These are phyloP conservation scores for Amaranthus hypochondriacus DNA, from an alignment of 148 eudicot genomes.

Conservation along the genomic window DNA sequence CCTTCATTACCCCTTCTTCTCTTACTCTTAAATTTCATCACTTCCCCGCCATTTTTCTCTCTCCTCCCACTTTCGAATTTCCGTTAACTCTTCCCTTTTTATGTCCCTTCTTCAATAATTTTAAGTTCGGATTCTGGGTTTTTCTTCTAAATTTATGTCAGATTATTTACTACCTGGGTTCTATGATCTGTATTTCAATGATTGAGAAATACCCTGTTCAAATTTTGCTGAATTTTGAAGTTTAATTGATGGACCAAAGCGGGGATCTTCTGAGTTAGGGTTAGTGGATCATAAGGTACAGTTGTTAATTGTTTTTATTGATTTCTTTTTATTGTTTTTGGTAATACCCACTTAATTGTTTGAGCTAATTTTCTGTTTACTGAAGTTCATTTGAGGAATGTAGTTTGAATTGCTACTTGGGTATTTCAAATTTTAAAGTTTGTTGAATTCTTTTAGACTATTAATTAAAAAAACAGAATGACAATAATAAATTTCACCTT, in stretches of 20 bases:
- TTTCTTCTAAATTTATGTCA: slow-evolving; percentile 7
- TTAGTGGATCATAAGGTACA: slow-evolving; percentile 10
- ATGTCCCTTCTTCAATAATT: too few relatives aligned
- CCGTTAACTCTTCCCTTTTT: slow-evolving; percentile 11
- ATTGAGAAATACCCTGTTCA: slow-evolving; percentile 23
- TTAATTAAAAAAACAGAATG: too few relatives aligned
- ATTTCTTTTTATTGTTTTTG: not conserved
- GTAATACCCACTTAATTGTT: slow-evolving; percentile 1
- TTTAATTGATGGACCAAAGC: slow-evolving; percentile 14
- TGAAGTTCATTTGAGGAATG: not conserved
- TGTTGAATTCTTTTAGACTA: too few relatives aligned
- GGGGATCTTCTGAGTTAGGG: slow-evolving; percentile 14
- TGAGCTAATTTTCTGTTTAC: not conserved
- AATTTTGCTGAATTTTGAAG: slow-evolving; percentile 11
- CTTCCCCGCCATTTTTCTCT: slow-evolving; percentile 55
- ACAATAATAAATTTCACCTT: too few relatives aligned
- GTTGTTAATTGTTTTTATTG: not conserved
- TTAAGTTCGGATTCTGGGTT: not conserved
- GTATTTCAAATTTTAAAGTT: not conserved
- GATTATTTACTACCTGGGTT: slow-evolving; percentile 10
- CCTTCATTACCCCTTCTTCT: slow-evolving; percentile 28
- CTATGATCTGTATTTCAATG: not conserved
- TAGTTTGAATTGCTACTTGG: not conserved
- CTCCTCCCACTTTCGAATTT: slow-evolving; percentile 35
- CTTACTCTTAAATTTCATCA: slow-evolving; percentile 8